Percentiles rank a stretch among this genome's conserved stretches.
phyloP scores from a whole-genome alignment of 805 yeast genomes.

The Cyberlindnera maritima region DNA sequence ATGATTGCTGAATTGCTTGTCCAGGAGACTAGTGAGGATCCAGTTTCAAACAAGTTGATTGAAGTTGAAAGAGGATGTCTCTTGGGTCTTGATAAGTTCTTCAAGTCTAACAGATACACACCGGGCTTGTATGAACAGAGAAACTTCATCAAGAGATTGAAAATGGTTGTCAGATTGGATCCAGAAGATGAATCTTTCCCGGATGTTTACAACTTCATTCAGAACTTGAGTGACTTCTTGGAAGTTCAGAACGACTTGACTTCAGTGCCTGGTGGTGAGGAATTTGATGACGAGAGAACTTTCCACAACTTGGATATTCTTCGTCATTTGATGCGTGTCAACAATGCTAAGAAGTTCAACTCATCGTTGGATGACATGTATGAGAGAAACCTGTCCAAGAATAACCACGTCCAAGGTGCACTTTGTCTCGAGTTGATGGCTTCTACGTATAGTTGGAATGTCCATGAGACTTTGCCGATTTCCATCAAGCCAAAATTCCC shows the following conservation, averaged over 20 bases:
- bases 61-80: slow-evolving; percentile 64
- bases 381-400: slow-evolving; percentile 55
- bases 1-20: slow-evolving; percentile 63
- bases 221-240: slow-evolving; percentile 57
- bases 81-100: slow-evolving; percentile 61
- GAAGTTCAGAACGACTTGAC: slow-evolving; percentile 63
- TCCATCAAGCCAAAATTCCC: slow-evolving; percentile 70
- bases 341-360: slow-evolving; percentile 76
- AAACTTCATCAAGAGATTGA: slow-evolving; percentile 48
- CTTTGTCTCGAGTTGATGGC: slow-evolving; percentile 76
- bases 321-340: slow-evolving; percentile 72
- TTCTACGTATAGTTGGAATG: slow-evolving; percentile 72
- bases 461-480: slow-evolving; percentile 51
- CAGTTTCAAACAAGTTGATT: slow-evolving; percentile 48
- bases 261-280: slow-evolving; percentile 75
- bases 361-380: slow-evolving; percentile 76
- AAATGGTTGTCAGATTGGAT: slow-evolving; percentile 50
- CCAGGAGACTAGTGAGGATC: slow-evolving; percentile 56
- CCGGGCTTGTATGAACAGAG: slow-evolving; percentile 56
- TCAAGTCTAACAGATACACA: slow-evolving; percentile 52
- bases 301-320: slow-evolving; percentile 75
- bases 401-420: slow-evolving; percentile 78
- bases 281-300: slow-evolving; percentile 84
- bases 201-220: slow-evolving; percentile 48
- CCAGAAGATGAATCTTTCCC: slow-evolving; percentile 61